Evolutionary conservation across 495 filamentous ascomycete genomes (phyloP), one percentile per base, ranked within the genome.

Genomic region (Lophiotrema nucula): DNA sequence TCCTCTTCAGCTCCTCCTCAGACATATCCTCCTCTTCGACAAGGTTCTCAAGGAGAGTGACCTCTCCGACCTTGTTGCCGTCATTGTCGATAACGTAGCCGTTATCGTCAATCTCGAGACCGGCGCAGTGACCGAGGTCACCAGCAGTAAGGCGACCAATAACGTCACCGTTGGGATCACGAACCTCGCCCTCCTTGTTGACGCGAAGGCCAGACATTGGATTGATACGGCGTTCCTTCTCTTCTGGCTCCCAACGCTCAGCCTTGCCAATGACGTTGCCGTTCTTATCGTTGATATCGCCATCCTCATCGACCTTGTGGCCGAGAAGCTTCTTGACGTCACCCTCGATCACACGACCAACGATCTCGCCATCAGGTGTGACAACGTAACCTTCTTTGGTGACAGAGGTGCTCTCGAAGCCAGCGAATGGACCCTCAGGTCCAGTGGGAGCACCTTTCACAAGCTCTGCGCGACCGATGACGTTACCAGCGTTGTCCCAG

Each of bases 1-100:
- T 84, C 76, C 52, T 78, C 69, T 85, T 78, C 48, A 79, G 75
- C 22, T 81, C 75, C 47, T 76, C 71, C 48, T 73, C 76, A 22
- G 74, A 69, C 61, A 75, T 78, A 39, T 84, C 82, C 0, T 77
- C 76, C 22, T 74, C 72, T 8, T 72, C 77, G n/a, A 79, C 79
- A 18, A 95, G 83, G 66, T 93, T 85, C 58, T 87, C 81, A 4
- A 95, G 77, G 2, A 95, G 77, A 10, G 88, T 88, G 67, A 84
- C 87, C 67, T 93, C 88, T 21, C 90, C 90, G 28, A 95, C 72
- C 57, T 83, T 84, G 63, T 87, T 88, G 62, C 87, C 88, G 66
- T 95, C 89, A 57, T 83, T 80, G 72, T 95, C 88, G 53, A 92
- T 74, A 6, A 95, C 88, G 67, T 89, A 89, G 33, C 88, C 89